Evolutionary conservation across 129 eudicot genomes (phyloP), one percentile per base, ranked within the genome.

Genomic region (Chrysanthemum makinoi): DNA sequence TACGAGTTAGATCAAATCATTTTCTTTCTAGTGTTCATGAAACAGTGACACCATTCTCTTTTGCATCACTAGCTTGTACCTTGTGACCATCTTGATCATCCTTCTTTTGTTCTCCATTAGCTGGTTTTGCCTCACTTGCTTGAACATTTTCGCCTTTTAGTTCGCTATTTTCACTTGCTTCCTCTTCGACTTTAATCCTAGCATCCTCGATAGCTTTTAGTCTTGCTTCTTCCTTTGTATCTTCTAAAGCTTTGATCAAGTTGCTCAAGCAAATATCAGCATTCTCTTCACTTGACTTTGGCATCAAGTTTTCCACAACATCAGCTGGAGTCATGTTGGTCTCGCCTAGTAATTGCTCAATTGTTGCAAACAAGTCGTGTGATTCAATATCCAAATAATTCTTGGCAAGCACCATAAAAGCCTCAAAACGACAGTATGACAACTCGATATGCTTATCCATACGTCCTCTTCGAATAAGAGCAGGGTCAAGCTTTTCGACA

Each of bases 291-390:
- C 55, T 60, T 0, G 68, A 62, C 6, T 62, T 62, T 0, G 68
- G 49, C 68, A 62, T 35, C 20, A 62, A 62, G 13, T 66, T 83
- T 66, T 83, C 87, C 8, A 84, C 87, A 60, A 83, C 81, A 63
- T 83, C 87, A 6, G 87, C 87, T 1, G 87, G 87, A 54, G 84
- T 66, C 69, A 83, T 72, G 19, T 83, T 79, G 18, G 74, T 75
- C 61, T 79, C 79, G 26, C 50, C 72, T 35, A 83, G 10, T 62
- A 83, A 12, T 22, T 3, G 14, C 12, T 61, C 10, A 3, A 83
- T 44, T 7, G 18, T 76, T 24, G 59, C 72, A 62, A 83, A 83
- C 69, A 72, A 33, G 4, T 72, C 66, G 10, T 83, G 87, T 2
- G 73, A 66, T 5, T 72, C 76, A 35, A 83, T 6, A 20, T 76